phyloP scores from a whole-genome alignment of 345 rosid genomes.

The Salix caprea region DNA sequence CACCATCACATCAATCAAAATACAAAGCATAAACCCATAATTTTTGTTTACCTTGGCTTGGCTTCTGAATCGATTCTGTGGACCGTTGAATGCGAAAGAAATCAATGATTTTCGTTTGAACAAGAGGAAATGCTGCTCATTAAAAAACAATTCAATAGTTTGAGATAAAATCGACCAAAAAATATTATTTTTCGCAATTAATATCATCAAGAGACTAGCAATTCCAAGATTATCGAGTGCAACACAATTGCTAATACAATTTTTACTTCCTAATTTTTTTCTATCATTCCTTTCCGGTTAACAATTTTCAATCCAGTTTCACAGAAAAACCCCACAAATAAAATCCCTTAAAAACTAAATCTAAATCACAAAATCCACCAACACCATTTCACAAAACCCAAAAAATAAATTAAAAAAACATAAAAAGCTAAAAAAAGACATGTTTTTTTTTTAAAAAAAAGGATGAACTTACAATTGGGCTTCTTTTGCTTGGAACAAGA shows the following conservation, averaged over 20 bases:
- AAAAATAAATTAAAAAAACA: not conserved
- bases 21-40: not conserved
- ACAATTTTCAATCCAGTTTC: not conserved
- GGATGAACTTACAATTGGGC: slow-evolving; percentile 6
- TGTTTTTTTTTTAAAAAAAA: not conserved
- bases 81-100: slow-evolving; percentile 29
- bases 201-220: not conserved
- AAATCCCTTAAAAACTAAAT: not conserved
- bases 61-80: slow-evolving; percentile 2
- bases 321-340: not conserved
- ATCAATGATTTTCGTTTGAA: slow-evolving; percentile 31
- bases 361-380: not conserved
- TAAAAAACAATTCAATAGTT: not conserved
- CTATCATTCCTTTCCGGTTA: not conserved
- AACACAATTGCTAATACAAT: not conserved
- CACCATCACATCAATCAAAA: not conserved
- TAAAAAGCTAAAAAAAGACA: not conserved
- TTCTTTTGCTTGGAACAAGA: slow-evolving; percentile 14
- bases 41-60: slow-evolving; percentile 4
- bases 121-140: slow-evolving; percentile 27
- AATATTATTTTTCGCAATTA: not conserved
- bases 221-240: not conserved
- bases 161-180: not conserved
- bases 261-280: not conserved
- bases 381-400: not conserved